Base-by-base conservation (phyloP, 1,284 basidiomycete species). In the Heliocybe sulcata region DNA sequence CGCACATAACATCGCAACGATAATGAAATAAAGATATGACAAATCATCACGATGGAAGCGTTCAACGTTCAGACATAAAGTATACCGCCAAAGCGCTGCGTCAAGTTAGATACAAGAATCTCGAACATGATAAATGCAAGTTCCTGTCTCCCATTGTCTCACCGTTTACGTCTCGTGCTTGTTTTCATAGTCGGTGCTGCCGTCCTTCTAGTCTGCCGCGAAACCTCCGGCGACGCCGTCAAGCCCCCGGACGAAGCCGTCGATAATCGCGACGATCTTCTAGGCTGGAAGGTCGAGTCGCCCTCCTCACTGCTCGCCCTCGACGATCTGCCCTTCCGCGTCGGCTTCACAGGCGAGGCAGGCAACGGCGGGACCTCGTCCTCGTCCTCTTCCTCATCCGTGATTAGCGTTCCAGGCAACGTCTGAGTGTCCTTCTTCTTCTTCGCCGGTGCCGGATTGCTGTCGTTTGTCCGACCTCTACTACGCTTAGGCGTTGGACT, bases 331-430 rank as follows among this genome's bases (percentile, higher is more conserved):
- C 58, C 35, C 54, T 56, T 67, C 56, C 65, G 63, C 2, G 65
- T 57, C 26, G 62, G 71, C 53, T 56, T 61, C 0, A 52, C 64
- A 49, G 59, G 52, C 0, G 72, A 72, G 8, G 71, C 64, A 10
- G 68, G 79, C 26, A 85, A 69, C 1, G 83, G 79, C 0, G 79
- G 71, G 3, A 86, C 69, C 10, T 72, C 67, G 33, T 83, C 82
- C 35, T 77, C 78, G 25, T 77, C 73, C 49, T 71, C 69, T 8
- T 69, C 63, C 26, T 61, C 61, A 2, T 61, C 60, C 1, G 59
- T 58, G n/a, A 64, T 55, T 55, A 75, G 76, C 51, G 73, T 70
- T 0, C 75, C 74, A 16, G 75, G 75, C 11, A 71, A 69, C 10
- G 10, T 49, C 20, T 22, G 22, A 3, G 22, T 6, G n/a, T 49